Base-by-base conservation (phyloP, 805 yeast species). In the Metschnikowia lunata region DNA sequence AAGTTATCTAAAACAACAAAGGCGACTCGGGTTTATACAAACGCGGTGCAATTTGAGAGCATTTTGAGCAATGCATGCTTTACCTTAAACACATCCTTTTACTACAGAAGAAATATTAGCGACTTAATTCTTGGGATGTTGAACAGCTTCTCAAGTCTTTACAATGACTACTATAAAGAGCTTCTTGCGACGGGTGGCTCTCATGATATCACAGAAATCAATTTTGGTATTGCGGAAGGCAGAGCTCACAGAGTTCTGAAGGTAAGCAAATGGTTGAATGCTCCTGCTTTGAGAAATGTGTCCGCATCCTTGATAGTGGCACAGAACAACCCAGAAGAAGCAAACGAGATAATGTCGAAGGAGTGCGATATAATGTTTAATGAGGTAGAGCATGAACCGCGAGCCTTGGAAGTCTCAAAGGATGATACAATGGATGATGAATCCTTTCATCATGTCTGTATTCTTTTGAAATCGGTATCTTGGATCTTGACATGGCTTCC, bases 401-500 rank as follows among this genome's bases (percentile, higher is more conserved):
- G 39, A 9, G 58, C 69, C 12, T 66, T 64, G 40, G 50, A 58
- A 4, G 53, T 78, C 8, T 62, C 64, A 6, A 74, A 74, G 40
- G 74, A 73, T 23, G 87, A 82, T 48, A 56, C 79, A 11, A 64
- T 85, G 36, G 86, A 80, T 47, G 59, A 67, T 13, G 73, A 73
- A 11, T 68, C 78, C 11, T 71, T 82, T 50, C 72, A 72, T 38
- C 71, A 75, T 15, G 67, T 82, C 4, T 67, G 82, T 10, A 64
- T 79, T 42, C 64, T 86, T 36, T 64, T 80, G 14, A 68, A 76
- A 11, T 76, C 85, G 4, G 51, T 83, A 1, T 64, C 71, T 13
- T 79, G 88, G 81, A 64, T 82, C 3, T 60, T 78, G 34, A 54
- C 67, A 13, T 82, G 89, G 85, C 67, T 86, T 36, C 83, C 86